These are phyloP conservation scores for Strombidium stylifer DNA, from an alignment of 73 alveolate species.

Conservation along the genomic window DNA sequence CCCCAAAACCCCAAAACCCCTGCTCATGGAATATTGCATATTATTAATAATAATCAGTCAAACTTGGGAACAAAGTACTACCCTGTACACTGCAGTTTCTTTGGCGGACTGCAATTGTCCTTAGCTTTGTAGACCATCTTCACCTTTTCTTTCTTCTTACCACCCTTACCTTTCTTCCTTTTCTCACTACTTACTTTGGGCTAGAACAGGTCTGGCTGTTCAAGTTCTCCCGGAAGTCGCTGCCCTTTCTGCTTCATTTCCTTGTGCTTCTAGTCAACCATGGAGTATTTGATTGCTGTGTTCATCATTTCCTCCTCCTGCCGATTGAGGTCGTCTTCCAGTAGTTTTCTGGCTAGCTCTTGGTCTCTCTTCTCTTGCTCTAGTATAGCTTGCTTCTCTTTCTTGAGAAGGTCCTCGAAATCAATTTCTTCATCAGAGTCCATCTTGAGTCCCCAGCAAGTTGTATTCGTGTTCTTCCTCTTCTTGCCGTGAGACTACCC, in stretches of 20 bases:
- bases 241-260: too few relatives aligned
- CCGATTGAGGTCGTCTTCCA: conserved; percentile 25
- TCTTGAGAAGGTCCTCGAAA: conserved; percentile 6
- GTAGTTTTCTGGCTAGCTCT: neutral
- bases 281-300: conserved; percentile 1
- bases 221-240: too few relatives aligned
- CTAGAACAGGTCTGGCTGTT: neutral
- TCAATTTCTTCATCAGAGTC: conserved; percentile 31
- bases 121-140: neutral
- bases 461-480: conserved; percentile 1
- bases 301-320: conserved; percentile 27
- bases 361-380: conserved; percentile 8
- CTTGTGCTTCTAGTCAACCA: conserved; percentile 2
- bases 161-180: neutral
- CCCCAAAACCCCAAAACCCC: conserved; percentile 1
- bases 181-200: neutral
- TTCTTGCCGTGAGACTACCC: neutral
- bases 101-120: neutral
- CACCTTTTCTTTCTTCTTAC: neutral
- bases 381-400: conserved; percentile 13
- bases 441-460: conserved; percentile 18
- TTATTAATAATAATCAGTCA: too few relatives aligned
- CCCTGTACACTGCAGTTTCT: conserved; percentile 11
- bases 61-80: too few relatives aligned
- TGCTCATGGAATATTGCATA: neutral